Percentiles rank a stretch among this genome's conserved stretches.
Conservation (phyloP, 169 alveolate species). For the Plasmodium sp. region DNA sequence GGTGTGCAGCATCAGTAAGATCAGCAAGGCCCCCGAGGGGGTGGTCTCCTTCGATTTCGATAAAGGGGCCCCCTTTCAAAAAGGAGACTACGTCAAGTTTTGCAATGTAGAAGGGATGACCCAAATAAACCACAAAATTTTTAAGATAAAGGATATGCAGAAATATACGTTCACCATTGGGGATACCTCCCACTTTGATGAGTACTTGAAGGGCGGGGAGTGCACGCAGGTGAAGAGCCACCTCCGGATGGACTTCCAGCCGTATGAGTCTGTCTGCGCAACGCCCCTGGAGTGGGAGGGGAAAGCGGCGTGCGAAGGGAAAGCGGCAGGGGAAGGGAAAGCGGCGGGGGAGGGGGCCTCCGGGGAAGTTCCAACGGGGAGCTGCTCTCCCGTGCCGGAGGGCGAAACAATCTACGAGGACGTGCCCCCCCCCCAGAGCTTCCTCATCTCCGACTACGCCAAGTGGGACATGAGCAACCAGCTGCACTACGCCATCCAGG, state of each 20-base stretch:
- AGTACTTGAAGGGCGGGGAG: slow-evolving; percentile 73
- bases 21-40: slow-evolving; percentile 80
- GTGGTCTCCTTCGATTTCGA: slow-evolving; percentile 55
- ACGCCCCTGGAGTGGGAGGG: background rate
- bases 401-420: background rate
- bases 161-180: slow-evolving; percentile 92
- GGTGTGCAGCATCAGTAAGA: slow-evolving; percentile 87
- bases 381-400: background rate
- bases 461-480: slow-evolving; percentile 30
- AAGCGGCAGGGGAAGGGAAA: background rate
- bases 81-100: slow-evolving; percentile 96
- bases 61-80: slow-evolving; percentile 86
- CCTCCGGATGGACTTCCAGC: slow-evolving; percentile 23
- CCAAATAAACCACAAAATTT: slow-evolving; percentile 94
- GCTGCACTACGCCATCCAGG: slow-evolving; percentile 47
- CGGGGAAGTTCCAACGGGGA: background rate
- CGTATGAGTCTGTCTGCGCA: slow-evolving; percentile 23
- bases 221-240: slow-evolving; percentile 45
- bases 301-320: background rate
- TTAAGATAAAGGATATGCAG: slow-evolving; percentile 88
- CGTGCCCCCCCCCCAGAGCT: background rate
- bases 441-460: slow-evolving; percentile 41
- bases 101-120: slow-evolving; percentile 97
- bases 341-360: background rate
- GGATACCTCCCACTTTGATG: slow-evolving; percentile 88